These are phyloP conservation scores for Cutaneotrichosporon cyanovorans DNA, from an alignment of 1,284 basidiomycete species.

Conservation along the genomic window DNA sequence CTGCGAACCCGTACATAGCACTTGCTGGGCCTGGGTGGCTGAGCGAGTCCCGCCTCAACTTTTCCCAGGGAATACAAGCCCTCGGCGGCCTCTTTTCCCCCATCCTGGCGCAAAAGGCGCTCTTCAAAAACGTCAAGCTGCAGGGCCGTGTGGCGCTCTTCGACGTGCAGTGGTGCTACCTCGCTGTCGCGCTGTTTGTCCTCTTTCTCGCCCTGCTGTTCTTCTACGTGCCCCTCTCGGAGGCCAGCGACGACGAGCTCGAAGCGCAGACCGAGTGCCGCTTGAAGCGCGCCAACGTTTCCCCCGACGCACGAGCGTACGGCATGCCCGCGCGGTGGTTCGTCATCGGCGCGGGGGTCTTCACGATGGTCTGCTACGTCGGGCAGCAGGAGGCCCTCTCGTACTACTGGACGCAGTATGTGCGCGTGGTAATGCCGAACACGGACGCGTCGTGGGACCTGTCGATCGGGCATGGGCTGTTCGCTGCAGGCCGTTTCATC, in stretches of 20 bases:
- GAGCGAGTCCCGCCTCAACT: conserved; percentile 38
- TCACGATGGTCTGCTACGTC: conserved; percentile 35
- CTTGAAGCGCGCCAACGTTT: conserved; percentile 21
- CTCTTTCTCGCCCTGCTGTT: conserved; percentile 39
- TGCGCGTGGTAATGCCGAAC: conserved; percentile 16
- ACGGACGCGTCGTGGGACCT: conserved; percentile 27
- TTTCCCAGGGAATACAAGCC: conserved; percentile 43
- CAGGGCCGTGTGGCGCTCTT: conserved; percentile 26
- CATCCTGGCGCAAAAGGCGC: conserved; percentile 33
- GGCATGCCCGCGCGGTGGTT: conserved; percentile 20
- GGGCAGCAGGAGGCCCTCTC: conserved; percentile 41
- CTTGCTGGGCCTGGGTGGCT: conserved; percentile 42
- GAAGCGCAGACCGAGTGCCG: conserved; percentile 28
- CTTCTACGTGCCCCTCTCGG: conserved; percentile 42
- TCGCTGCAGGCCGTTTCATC: conserved; percentile 34
- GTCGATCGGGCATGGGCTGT: conserved; percentile 29
- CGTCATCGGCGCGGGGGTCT: conserved; percentile 21
- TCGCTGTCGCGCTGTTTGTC: conserved; percentile 42
- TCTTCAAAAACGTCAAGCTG: conserved; percentile 32
- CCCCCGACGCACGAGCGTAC: conserved; percentile 11
- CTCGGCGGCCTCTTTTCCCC: conserved; percentile 35
- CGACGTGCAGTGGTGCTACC: conserved; percentile 44
- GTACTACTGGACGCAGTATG: conserved; percentile 27
- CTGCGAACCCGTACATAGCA: conserved; percentile 45
- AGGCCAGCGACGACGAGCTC: conserved; percentile 38